These are phyloP conservation scores for Blastobotrys robertii DNA, from an alignment of 805 yeast genomes.

Conservation along the genomic window DNA sequence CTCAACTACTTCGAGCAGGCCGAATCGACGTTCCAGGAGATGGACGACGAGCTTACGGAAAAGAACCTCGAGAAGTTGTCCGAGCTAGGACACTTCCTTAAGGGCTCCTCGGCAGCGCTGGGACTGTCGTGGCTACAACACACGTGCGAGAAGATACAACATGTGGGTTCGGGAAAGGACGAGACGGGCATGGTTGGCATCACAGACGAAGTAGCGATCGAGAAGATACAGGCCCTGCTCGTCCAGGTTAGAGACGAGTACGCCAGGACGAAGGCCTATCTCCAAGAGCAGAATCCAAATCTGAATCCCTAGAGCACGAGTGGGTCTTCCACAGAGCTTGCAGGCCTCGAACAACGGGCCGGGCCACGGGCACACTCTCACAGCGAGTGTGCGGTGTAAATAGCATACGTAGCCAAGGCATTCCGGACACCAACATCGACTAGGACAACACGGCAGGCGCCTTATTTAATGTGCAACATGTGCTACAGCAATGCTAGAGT, in stretches of 20 bases:
- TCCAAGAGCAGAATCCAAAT: constrained; percentile 6
- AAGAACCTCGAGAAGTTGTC: constrained; percentile 48
- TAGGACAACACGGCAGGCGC: too few species aligned
- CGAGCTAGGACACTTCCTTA: constrained; percentile 80
- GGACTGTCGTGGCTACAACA: constrained; percentile 75
- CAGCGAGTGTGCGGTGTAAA: too few species aligned
- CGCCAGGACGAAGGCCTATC: constrained; percentile 23
- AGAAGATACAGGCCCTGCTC: constrained; percentile 20
- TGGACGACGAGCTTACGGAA: constrained; percentile 43
- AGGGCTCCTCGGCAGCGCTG: constrained; percentile 91
- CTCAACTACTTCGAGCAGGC: constrained; percentile 88
- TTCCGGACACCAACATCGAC: too few species aligned
- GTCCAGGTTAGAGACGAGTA: constrained; percentile 27
- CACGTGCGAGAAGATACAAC: constrained; percentile 90
- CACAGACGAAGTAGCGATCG: constrained; percentile 25
- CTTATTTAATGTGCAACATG: too few species aligned
- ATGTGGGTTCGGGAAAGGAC: constrained; percentile 54
- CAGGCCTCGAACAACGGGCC: too few species aligned
- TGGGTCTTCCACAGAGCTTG: too few species aligned
- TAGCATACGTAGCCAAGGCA: too few species aligned
- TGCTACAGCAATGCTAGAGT: too few species aligned
- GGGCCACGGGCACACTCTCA: too few species aligned
- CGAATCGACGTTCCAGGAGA: constrained; percentile 61
- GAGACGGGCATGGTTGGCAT: constrained; percentile 27
- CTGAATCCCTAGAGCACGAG: too few species aligned